Evolutionary conservation across 1,284 basidiomycete genomes (phyloP), one percentile per base, ranked within the genome.

Genomic region (Marasmius fiardii): DNA sequence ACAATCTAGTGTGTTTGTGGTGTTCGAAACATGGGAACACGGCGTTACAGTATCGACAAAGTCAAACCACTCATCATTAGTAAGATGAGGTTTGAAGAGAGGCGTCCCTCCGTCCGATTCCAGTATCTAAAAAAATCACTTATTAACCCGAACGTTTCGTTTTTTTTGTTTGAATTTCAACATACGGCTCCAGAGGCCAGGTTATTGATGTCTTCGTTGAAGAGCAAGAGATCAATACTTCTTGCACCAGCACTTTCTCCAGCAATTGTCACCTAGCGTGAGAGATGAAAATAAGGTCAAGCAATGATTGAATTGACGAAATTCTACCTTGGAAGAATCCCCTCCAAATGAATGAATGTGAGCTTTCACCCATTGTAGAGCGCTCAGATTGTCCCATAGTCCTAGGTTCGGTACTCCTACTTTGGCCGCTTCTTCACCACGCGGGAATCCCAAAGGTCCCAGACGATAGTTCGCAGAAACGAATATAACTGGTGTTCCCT

Each of bases 401-500:
- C 52, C 43, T 20, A 44, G 7, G 20, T 44, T 44, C 23, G 21
- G 20, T 6, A 44, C 43, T 11, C 21, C 43, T 11, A n/a, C 16
- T 21, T 56, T 48, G 11, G 43, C 11, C 14, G 70, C 71, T 51
- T 72, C 72, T 2, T 59, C 45, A 1, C 71, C 72, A 54, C 67
- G 67, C 2, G 71, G 71, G 53, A 74, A 52, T 2, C 50, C 50
- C n/a, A 52, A 23, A 4, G 50, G 50, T 39, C 50, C 50, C 26
- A 55, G 20, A 21, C 54, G 54, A 37, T 55, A 55, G 28, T 55
- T 55, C 20, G 45, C 34, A 8, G 73, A 78, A 41, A 84, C 81
- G 47, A 80, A 79, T n/a, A 85, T 71, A 23, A 84, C 62, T n/a
- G 78, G 79, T 3, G 76, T 80, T 34, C 74, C 76, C 75, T 79